Base-by-base conservation (phyloP, 148 eudicot genomes). In the Arbutus unedo region DNA sequence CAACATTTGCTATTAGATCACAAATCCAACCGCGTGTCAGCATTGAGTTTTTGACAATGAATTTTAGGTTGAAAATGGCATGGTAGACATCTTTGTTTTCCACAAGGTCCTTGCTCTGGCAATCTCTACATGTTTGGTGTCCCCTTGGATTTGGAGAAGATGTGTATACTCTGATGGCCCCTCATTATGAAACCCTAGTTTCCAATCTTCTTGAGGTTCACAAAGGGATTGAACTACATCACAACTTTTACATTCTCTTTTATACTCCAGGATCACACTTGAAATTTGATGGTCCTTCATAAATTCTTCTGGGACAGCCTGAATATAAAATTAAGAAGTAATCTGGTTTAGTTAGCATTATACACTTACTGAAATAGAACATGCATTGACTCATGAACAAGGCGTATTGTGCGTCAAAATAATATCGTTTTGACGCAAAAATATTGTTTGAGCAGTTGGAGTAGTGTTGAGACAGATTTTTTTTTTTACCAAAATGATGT, bases 181-280 rank as follows among this genome's bases (percentile, higher is more conserved):
- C 38, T 76, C 78, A 57, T 82, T 77, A 10, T 74, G 31, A 67
- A 81, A 68, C 15, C 64, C 51, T 23, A 85, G 5, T 4, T 83
- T 82, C 53, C 78, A 82, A 76, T 83, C 89, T 44, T 74, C 59
- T 25, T 93, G 79, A 67, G 91, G 87, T 38, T 89, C 88, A 77
- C 92, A 89, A 0, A 94, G 91, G 45, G 98, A 94, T 50, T 91
- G 82, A 43, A 94, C 86, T 59, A 87, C 81, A 83, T 89, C 92
- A 47, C 90, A 89, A 56, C 92, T 91, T 75, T 88, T 86, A 85
- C 98, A 94, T 87, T 94, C 98, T 85, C 90, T 90, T 79, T 93
- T 89, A 72, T 93, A 93, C 75, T 94, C 96, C 31, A 93, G 82
- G 1, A 82, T 83, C 21, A 94, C 83, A 47, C 83, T 88, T 10